Percentiles rank a stretch among this genome's conserved stretches.
Evolutionary conservation across 31 red algal species (phyloP).

Genomic region (Odonthalia washingtoniensis): DNA sequence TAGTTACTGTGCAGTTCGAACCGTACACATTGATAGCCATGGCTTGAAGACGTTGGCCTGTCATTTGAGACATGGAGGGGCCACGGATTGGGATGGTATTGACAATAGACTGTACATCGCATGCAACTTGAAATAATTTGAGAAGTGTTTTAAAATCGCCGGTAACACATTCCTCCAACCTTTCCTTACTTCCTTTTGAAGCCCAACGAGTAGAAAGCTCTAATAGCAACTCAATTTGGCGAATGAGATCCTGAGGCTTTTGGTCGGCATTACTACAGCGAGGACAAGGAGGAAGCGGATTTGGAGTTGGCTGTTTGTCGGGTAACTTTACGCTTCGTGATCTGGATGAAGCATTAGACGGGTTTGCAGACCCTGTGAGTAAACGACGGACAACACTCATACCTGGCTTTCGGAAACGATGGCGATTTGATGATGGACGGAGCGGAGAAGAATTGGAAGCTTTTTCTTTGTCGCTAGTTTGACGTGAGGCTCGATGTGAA

Average conservation of each 20-base stretch:
- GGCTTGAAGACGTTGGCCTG: constrained; percentile 55
- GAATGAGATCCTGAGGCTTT: not conserved
- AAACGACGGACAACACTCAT: constrained; percentile 66
- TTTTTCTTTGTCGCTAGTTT: not conserved
- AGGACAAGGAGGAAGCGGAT: constrained; percentile 18
- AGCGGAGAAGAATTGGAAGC: not conserved
- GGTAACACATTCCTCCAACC: constrained; percentile 13
- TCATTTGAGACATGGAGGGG: constrained; percentile 51
- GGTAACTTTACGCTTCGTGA: constrained; percentile 17
- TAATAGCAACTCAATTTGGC: constrained; percentile 43
- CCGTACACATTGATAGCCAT: constrained; percentile 64
- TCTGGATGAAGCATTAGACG: constrained; percentile 36
- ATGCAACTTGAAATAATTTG: constrained; percentile 54
- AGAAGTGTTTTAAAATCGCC: constrained; percentile 54
- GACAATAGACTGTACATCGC: constrained; percentile 57
- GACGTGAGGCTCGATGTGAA: not conserved
- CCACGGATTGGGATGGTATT: constrained; percentile 10
- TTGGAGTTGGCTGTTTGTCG: constrained; percentile 19
- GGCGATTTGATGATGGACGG: not conserved
- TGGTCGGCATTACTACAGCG: constrained; percentile 3
- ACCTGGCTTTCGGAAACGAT: not conserved
- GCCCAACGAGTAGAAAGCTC: constrained; percentile 46
- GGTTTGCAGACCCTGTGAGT: constrained; percentile 39
- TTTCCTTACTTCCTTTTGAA: not conserved
- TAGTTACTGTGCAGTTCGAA: constrained; percentile 45